These are phyloP conservation scores for Pterulicium gracile DNA, from an alignment of 1,284 basidiomycete species.

Conservation along the genomic window DNA sequence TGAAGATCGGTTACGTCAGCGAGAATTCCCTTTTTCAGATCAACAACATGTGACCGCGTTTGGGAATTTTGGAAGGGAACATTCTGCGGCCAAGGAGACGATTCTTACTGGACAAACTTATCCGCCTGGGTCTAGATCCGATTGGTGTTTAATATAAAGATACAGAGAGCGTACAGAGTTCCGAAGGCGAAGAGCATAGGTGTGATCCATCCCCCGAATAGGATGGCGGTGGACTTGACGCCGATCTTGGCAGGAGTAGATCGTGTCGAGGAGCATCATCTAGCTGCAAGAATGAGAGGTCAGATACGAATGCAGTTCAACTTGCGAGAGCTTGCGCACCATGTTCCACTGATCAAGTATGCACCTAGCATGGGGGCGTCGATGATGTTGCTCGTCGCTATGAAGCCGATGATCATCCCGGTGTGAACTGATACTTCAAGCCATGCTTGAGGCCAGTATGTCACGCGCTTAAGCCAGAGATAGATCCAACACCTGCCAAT, in stretches of 20 bases:
- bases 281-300: constrained; percentile 30
- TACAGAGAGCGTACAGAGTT: too few relatives aligned
- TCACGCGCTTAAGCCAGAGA: constrained; percentile 39
- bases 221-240: constrained; percentile 42
- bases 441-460: constrained; percentile 77
- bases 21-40: neutral
- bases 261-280: constrained; percentile 51
- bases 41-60: neutral
- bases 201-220: constrained; percentile 44
- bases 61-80: too few relatives aligned
- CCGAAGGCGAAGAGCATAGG: constrained; percentile 44
- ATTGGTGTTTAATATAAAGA: too few relatives aligned
- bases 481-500: constrained; percentile 30
- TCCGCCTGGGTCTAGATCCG: too few relatives aligned
- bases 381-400: constrained; percentile 27
- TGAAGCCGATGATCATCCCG: constrained; percentile 37
- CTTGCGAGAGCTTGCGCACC: constrained; percentile 20
- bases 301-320: constrained; percentile 11
- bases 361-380: constrained; percentile 24
- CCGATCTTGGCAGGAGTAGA: constrained; percentile 49
- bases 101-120: too few relatives aligned
- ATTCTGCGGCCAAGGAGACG: too few relatives aligned
- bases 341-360: constrained; percentile 33
- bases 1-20: neutral
- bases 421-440: constrained; percentile 52